Base-by-base conservation (phyloP, 2,329 filamentous ascomycete genomes). In the Aureobasidium zeae region DNA sequence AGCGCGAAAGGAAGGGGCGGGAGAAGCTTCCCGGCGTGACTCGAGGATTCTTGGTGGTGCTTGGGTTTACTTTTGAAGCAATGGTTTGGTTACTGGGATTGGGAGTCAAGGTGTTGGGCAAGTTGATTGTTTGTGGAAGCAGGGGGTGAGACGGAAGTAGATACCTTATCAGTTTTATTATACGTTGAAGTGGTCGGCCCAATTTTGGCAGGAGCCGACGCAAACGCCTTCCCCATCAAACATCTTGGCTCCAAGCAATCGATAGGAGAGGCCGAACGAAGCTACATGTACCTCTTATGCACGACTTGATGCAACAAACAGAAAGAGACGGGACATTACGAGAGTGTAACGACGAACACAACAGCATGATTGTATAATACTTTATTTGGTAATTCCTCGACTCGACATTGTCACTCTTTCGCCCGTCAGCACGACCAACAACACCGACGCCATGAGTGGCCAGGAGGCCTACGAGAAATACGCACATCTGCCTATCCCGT, bases 401-500 rank as follows among this genome's bases (percentile, higher is more conserved):
- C n/a, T n/a, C 21, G 20, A 26, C 13, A 19, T 19, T 22, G 9
- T 17, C 7, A 19, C 15, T 32, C 22, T 32, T 16, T 24, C 39
- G 22, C 29, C 25, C 28, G 7, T 11, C 7, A 25, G 7, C 22
- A 6, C 22, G 22, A 11, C 7, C 22, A 25, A 31, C 26, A 26
- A 33, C 22, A 29, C 29, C 38, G 38, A 30, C 37, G 30, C 22
- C 38, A 43, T 43, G 38, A 43, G 39, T 31, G 39, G 31, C 39
- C 22, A 44, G 10, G 39, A 44, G 17, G 30, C 30, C 7, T 44
- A 44, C 17, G 28, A 44, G 39, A 44, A 44, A 34, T 51, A 49
- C 39, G 29, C 35, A 7, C 65, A 72, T 50, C 70, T 82, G 33
- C 82, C 85, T 22, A 89, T 91, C 59, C 86, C 85, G 21, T 79